Base-by-base conservation (phyloP, 371 early-diverging fungal genomes). In the Synchytrium microbalum region DNA sequence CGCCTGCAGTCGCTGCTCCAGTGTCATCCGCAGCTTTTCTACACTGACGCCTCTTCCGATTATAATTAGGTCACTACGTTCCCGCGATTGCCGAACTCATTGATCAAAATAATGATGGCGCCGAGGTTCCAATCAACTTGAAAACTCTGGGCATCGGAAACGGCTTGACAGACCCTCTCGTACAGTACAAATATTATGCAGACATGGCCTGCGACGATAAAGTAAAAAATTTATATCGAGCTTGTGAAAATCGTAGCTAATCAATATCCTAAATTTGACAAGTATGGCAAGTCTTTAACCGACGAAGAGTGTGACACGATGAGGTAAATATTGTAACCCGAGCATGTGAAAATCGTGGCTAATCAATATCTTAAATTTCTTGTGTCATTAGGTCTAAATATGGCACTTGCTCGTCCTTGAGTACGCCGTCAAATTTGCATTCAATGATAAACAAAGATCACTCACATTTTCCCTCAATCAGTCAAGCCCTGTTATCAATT, bases 171-270 rank as follows among this genome's bases (percentile, higher is more conserved):
- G 93, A 95, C 66, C 92, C 93, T 27, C 76, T 88, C 61, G 77
- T 84, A 5, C 96, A 96, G 79, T 95, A 92, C 78, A 83, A 89
- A 72, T 92, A 87, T 74, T 96, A 92, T 72, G 82, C 90, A 1
- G 75, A 88, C 64, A 92, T 92, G 88, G 89, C 88, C 1, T 90
- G 91, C 71, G 83, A 88, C 51, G 85, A 84, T 65, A 62, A 67
- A 51, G 13, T 13, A 14, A 51, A 51, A n/a, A 51, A 51, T 51
- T n/a, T 31, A 31, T 55, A 55, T 25, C 53, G 0, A 26, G 14
- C 10, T 60, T n/a, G 13, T 60, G 19, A n/a, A n/a, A 14, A 54
- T 1, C 32, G 25, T 1, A 5, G 23, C n/a, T 30, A 51, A 14
- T 14, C 51, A 51, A 13, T 14, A 51, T 51, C 14, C n/a, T 51